phyloP scores from a whole-genome alignment of 208 protist genomes.

The Naegleria gruberi region DNA sequence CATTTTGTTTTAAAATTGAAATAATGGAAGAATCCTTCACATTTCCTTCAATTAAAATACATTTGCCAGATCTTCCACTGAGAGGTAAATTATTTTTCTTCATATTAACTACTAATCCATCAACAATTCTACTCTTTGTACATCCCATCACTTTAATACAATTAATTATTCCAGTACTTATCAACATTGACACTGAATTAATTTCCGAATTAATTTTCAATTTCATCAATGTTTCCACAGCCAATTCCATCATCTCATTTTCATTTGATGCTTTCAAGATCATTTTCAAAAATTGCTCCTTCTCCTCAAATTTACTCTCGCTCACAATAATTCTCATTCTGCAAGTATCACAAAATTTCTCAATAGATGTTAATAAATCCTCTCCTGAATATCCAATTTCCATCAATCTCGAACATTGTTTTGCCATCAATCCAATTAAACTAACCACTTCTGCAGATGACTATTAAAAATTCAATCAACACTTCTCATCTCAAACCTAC shows the following conservation, averaged over 20 bases:
- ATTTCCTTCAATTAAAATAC: not conserved
- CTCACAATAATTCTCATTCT: too few relatives aligned
- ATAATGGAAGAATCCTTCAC: not conserved
- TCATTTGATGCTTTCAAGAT: too few relatives aligned
- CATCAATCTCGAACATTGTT: not conserved
- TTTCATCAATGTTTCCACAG: not conserved
- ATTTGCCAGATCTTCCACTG: not conserved
- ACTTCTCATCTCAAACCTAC: not conserved
- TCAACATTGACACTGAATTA: not conserved
- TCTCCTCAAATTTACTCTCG: too few relatives aligned
- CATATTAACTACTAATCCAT: not conserved
- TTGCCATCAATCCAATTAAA: not conserved
- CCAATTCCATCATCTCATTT: not conserved
- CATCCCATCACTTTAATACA: not conserved
- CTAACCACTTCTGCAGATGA: not conserved
- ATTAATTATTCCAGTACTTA: not conserved
- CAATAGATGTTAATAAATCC: not conserved
- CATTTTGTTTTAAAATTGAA: not conserved
- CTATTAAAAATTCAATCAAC: not conserved
- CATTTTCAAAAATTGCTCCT: too few relatives aligned
- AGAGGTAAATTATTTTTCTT: not conserved
- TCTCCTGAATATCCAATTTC: not conserved
- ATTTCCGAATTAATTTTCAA: not conserved
- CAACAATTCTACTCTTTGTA: not conserved
- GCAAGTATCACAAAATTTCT: not conserved